A percentile compares a stretch with the other conserved stretches of the same genome.
These are phyloP conservation scores for Aureobasidium sp. DNA, from an alignment of 2,329 filamentous ascomycete genomes.

Conservation along the genomic window DNA sequence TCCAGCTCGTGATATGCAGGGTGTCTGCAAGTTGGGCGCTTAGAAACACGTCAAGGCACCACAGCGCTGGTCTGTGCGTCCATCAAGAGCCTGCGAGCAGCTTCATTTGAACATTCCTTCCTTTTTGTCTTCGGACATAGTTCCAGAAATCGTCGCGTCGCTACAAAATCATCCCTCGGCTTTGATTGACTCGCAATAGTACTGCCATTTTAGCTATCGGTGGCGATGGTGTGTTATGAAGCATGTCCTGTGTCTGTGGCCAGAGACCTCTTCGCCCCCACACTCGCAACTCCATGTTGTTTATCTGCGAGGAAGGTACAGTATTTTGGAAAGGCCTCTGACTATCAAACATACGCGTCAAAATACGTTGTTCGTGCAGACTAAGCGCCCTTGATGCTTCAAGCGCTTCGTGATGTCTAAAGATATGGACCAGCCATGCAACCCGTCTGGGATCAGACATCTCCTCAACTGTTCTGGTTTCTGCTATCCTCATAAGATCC, in stretches of 20 bases:
- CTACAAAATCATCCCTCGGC: too few relatives aligned
- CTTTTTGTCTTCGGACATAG: not conserved
- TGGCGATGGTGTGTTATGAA: too few relatives aligned
- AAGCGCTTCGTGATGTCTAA: not conserved
- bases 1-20: not conserved
- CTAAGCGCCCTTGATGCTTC: not conserved
- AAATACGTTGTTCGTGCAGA: too few relatives aligned
- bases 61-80: not conserved
- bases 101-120: not conserved
- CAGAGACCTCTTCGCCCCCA: not conserved
- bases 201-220: too few relatives aligned
- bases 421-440: not conserved
- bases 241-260: too few relatives aligned
- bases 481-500: not conserved
- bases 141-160: not conserved
- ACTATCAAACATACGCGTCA: not conserved
- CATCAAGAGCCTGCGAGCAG: not conserved
- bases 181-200: too few relatives aligned
- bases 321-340: not conserved
- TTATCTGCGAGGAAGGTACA: not conserved
- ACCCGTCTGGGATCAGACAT: not conserved
- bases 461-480: not conserved
- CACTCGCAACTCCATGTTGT: not conserved
- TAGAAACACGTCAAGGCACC: not conserved
- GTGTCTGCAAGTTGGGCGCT: not conserved